Conservation (phyloP, 768 basidiomycete genomes). For the Exidia glandulosa region DNA sequence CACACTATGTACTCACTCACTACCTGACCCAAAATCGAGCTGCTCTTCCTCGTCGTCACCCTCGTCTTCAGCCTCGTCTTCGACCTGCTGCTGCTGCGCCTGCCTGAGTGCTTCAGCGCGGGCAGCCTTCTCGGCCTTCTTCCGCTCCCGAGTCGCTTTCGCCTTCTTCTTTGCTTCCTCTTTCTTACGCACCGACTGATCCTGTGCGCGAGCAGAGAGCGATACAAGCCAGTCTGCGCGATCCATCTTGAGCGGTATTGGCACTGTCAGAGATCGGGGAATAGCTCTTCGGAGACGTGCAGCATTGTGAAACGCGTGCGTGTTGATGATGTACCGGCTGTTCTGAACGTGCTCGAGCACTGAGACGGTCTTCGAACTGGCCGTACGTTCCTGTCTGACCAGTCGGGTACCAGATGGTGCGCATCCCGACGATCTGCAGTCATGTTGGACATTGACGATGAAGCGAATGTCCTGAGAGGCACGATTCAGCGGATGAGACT, state of each 20-base stretch:
- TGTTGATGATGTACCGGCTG: no score
- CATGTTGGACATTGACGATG: constrained; percentile 16
- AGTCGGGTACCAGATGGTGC: constrained; percentile 1
- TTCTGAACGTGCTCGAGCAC: no score
- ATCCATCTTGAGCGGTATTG: no score
- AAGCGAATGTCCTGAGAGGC: constrained; percentile 11
- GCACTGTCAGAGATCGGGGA: no score
- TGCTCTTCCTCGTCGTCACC: no score
- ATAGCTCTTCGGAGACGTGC: no score
- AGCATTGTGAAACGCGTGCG: no score
- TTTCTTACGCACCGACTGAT: not conserved
- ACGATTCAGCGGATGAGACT: not conserved
- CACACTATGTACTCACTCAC: no score
- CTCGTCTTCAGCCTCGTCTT: no score
- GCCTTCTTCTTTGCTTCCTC: not conserved
- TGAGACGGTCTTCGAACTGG: constrained; percentile 2
- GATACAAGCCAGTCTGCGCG: not conserved
- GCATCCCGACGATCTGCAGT: constrained; percentile 11
- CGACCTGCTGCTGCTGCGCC: no score
- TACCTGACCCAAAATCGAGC: no score
- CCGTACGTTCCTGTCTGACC: constrained; percentile 13
- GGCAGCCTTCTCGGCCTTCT: not conserved
- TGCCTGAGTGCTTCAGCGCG: no score
- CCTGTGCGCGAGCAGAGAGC: not conserved
- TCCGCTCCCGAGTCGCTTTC: not conserved